A percentile compares a stretch with the other conserved stretches of the same genome.
Conservation (phyloP, 768 basidiomycete species). For the Tricholoma matsutake region DNA sequence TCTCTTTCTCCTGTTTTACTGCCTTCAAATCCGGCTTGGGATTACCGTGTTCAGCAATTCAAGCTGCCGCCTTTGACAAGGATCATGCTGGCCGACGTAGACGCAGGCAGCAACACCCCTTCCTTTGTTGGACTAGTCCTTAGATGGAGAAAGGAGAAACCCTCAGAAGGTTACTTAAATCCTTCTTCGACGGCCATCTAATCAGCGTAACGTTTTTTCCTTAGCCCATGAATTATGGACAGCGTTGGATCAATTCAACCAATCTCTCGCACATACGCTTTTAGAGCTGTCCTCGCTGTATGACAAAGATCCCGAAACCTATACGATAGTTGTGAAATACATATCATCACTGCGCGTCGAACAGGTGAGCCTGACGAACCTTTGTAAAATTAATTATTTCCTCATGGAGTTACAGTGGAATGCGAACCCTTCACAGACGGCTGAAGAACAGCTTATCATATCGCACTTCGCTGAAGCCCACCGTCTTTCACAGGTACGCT, state of each 20-base stretch:
- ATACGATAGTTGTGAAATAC: conserved; percentile 57
- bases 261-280: conserved; percentile 52
- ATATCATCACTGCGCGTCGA: conserved; percentile 57
- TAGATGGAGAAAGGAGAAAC: conserved; percentile 76
- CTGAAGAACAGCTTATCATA: conserved; percentile 42
- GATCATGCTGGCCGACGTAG: conserved; percentile 91
- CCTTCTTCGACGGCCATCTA: conserved; percentile 6
- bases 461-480: conserved; percentile 58
- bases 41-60: conserved; percentile 65
- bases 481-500: conserved; percentile 51
- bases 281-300: conserved; percentile 48
- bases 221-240: conserved; percentile 67
- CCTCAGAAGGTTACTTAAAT: conserved; percentile 44
- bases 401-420: conserved; percentile 44
- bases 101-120: conserved; percentile 94
- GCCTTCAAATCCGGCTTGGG: conserved; percentile 70
- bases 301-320: conserved; percentile 44
- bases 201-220: conserved; percentile 3
- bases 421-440: conserved; percentile 51
- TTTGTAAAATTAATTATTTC: not conserved
- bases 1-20: conserved; percentile 52
- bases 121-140: conserved; percentile 90
- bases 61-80: conserved; percentile 80
- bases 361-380: conserved; percentile 38
- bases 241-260: conserved; percentile 59